Percentiles rank a stretch among this genome's conserved stretches.
Conservation (phyloP, 257 asterid species). For the Capsicum pubescens region DNA sequence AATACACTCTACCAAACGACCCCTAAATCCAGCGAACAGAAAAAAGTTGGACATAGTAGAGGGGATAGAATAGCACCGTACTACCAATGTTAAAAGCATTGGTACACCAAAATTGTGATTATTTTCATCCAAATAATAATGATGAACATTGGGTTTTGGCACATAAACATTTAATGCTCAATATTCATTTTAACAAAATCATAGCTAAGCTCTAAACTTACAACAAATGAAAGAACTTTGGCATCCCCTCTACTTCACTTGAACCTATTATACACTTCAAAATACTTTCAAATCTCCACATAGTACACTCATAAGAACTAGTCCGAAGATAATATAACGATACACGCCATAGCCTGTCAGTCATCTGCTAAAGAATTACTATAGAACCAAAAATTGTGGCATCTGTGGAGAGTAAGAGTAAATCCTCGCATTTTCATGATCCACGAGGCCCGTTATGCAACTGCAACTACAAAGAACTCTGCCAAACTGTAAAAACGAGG, state of each 20-base stretch:
- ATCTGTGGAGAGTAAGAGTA: background rate
- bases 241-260: slow-evolving; percentile 17
- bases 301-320: background rate
- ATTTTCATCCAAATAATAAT: too few relatives aligned
- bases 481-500: background rate
- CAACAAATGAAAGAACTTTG: background rate
- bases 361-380: background rate
- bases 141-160: background rate
- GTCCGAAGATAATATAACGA: background rate
- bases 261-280: background rate
- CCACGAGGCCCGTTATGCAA: background rate
- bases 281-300: slow-evolving; percentile 8
- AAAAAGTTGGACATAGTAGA: too few relatives aligned
- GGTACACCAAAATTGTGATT: too few relatives aligned
- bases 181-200: background rate
- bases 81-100: too few relatives aligned
- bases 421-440: background rate
- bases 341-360: background rate
- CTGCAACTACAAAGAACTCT: background rate
- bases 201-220: background rate
- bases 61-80: too few relatives aligned
- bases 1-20: too few relatives aligned
- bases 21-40: too few relatives aligned
- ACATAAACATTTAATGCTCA: background rate
- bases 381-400: background rate